Conservation (phyloP, 2,329 filamentous ascomycete genomes). For the Incumbomyces lentus region DNA sequence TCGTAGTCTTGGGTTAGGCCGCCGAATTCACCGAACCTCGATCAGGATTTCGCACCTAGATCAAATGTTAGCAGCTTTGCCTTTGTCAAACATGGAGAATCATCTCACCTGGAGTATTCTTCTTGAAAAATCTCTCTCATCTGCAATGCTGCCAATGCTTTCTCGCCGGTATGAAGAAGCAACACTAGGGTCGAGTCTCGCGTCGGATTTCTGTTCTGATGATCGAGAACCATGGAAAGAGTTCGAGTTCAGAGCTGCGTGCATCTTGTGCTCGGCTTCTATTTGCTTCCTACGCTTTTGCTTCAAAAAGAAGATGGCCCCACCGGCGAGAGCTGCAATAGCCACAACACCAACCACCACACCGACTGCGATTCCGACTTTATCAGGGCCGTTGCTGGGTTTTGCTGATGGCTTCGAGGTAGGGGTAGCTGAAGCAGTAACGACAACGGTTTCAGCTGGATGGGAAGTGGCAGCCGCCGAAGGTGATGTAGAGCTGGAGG, state of each 20-base stretch:
- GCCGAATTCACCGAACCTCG: slow-evolving; percentile 4
- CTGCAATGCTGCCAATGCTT: slow-evolving; percentile 92
- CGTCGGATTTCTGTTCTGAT: slow-evolving; percentile 60
- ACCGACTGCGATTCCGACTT: slow-evolving; percentile 76
- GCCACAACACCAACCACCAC: slow-evolving; percentile 75
- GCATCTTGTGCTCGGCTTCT: slow-evolving; percentile 75
- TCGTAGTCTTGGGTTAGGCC: neutral
- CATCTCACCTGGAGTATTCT: slow-evolving; percentile 85
- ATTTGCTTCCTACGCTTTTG: slow-evolving; percentile 65
- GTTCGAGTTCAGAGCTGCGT: slow-evolving; percentile 65
- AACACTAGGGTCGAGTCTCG: slow-evolving; percentile 71
- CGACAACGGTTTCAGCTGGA: slow-evolving; percentile 26
- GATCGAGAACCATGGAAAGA: slow-evolving; percentile 56
- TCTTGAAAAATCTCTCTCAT: slow-evolving; percentile 93
- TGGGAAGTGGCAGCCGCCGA: slow-evolving; percentile 28
- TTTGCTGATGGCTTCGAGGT: slow-evolving; percentile 16
- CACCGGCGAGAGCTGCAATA: slow-evolving; percentile 55
- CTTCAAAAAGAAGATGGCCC: slow-evolving; percentile 62
- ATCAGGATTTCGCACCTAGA: slow-evolving; percentile 23
- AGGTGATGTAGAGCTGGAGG: slow-evolving; percentile 21
- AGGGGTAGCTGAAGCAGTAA: slow-evolving; percentile 26
- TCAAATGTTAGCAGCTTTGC: neutral
- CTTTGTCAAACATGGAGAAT: slow-evolving; percentile 1
- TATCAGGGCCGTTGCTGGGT: slow-evolving; percentile 47
- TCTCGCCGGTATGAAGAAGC: slow-evolving; percentile 68